Conservation (phyloP, 2,329 filamentous ascomycete species). For the Epichloe elymi region DNA sequence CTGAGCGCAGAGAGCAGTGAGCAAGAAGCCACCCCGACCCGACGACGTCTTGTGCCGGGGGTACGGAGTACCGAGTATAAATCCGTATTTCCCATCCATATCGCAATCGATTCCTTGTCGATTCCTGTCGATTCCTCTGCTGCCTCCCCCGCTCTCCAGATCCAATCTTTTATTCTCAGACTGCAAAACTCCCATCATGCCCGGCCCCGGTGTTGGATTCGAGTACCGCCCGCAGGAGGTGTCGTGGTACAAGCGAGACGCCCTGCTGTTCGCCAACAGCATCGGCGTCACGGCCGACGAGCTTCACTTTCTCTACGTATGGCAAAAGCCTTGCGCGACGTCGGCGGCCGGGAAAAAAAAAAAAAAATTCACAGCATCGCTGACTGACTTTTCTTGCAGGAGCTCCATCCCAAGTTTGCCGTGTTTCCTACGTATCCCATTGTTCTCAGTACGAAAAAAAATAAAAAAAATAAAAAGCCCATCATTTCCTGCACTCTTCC, state of each 20-base stretch:
- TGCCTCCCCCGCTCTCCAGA: neutral
- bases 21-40: no score
- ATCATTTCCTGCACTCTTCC: neutral
- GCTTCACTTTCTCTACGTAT: slow-evolving; percentile 82
- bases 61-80: no score
- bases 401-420: slow-evolving; percentile 74
- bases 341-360: accelerated
- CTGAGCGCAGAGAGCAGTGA: neutral
- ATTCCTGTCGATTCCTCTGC: no score
- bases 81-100: no score
- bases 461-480: no score
- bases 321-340: neutral
- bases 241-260: slow-evolving; percentile 78
- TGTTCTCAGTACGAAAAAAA: slow-evolving; percentile 53
- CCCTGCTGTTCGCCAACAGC: slow-evolving; percentile 78
- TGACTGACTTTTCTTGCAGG: slow-evolving; percentile 32
- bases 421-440: slow-evolving; percentile 84
- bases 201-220: slow-evolving; percentile 53
- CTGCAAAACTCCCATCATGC: slow-evolving; percentile 14
- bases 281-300: slow-evolving; percentile 79
- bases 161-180: neutral
- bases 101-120: no score
- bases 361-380: neutral
- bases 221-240: slow-evolving; percentile 66
- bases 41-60: no score